Percentiles rank a stretch among this genome's conserved stretches.
These are phyloP conservation scores for Shiraia bambusicola DNA, from an alignment of 2,329 filamentous ascomycete species.

Conservation along the genomic window DNA sequence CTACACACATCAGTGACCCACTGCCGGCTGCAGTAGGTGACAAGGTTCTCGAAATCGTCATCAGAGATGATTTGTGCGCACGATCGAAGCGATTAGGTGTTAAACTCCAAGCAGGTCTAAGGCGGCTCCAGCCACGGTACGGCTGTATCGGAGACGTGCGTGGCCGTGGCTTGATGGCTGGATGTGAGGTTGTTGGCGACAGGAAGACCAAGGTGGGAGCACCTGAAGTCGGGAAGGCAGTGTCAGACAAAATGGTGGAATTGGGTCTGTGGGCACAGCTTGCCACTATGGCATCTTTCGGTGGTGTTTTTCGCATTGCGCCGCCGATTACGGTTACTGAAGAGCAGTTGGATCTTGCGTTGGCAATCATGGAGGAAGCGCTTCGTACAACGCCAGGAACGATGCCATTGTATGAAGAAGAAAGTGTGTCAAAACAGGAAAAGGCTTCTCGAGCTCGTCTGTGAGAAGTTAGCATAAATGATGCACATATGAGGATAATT, in stretches of 20 bases:
- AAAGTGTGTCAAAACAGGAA: not conserved
- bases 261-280: conserved; percentile 61
- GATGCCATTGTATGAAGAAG: conserved; percentile 27
- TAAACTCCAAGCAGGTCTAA: conserved; percentile 53
- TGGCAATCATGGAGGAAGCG: conserved; percentile 60
- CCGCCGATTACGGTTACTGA: conserved; percentile 60
- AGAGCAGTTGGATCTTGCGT: conserved; percentile 47
- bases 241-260: conserved; percentile 53
- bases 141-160: conserved; percentile 64
- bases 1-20: conserved; percentile 65
- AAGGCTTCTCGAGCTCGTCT: conserved; percentile 1
- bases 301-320: conserved; percentile 60
- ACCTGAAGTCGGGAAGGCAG: conserved; percentile 49
- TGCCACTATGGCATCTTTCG: conserved; percentile 49
- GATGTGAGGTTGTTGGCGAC: conserved; percentile 60
- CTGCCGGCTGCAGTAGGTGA: conserved; percentile 61
- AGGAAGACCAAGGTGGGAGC: conserved; percentile 51
- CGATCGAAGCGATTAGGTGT: conserved; percentile 49
- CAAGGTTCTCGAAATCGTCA: conserved; percentile 63
- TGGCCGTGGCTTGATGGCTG: conserved; percentile 60
- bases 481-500: too few relatives aligned
- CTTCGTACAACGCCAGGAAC: conserved; percentile 54
- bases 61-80: conserved; percentile 56
- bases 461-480: not conserved
- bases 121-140: conserved; percentile 52